A percentile compares a stretch with the other conserved stretches of the same genome.
phyloP scores from a whole-genome alignment of 306 rosid species.

The Lithocarpus polystachyus region DNA sequence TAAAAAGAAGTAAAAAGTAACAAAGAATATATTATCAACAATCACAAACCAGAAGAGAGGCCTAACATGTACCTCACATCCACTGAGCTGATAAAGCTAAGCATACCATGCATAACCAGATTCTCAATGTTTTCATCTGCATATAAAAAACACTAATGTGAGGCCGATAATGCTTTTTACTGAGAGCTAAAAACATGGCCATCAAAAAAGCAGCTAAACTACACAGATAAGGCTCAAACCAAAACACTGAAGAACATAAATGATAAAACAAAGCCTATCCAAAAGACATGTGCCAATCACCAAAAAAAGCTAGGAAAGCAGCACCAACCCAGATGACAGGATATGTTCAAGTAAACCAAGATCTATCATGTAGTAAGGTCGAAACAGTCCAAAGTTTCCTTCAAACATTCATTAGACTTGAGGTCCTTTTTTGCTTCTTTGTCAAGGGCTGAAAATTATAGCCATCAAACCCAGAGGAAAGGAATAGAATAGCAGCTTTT shows the following conservation, averaged over 20 bases:
- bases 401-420: background rate
- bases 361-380: background rate
- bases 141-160: constrained; percentile 20
- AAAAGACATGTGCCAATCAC: background rate
- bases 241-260: background rate
- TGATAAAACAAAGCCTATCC: background rate
- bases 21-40: constrained; percentile 18
- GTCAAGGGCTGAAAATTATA: background rate
- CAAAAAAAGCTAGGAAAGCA: background rate
- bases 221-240: background rate
- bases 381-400: background rate
- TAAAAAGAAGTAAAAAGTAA: background rate
- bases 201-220: background rate
- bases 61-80: constrained; percentile 74
- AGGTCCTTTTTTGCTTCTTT: background rate
- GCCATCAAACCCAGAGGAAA: background rate
- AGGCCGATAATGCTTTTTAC: background rate
- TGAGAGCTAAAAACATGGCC: background rate
- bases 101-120: constrained; percentile 66
- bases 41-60: constrained; percentile 27
- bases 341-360: background rate
- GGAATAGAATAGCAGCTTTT: background rate
- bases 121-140: constrained; percentile 75
- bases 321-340: background rate
- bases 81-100: constrained; percentile 71